Evolutionary conservation across 2,329 filamentous ascomycete genomes (phyloP), one percentile per base, ranked within the genome.

Genomic region (Acrodontium crateriforme): DNA sequence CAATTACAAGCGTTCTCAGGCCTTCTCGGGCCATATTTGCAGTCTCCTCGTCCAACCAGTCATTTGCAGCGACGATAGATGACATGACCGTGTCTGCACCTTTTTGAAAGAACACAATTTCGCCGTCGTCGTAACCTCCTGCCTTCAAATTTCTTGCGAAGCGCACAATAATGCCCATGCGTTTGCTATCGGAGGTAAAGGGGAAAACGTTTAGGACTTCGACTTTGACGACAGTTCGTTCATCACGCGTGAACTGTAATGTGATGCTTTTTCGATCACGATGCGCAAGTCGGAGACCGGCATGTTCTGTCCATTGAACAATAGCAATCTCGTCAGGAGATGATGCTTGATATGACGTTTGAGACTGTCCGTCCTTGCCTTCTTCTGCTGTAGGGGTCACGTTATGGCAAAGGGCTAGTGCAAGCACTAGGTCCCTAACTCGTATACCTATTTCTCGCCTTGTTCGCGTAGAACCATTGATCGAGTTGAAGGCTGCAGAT

Each of bases 11-110:
- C 1, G 89, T 98, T 32, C 89, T 77, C 27, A 98, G 63, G 20
- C 89, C 89, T 62, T 98, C 91, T 25, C 89, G 75, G 5, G 91
- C 91, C 91, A 98, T 98, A 52, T 98, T 98, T n/a, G 83, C 82
- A 0, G 89, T 95, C 54, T 98, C 89, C 54, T 98, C 89, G 42
- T 98, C 89, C 1, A 98, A 72, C 91, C 89, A 98, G 59, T 98
- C 89, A 48, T 95, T 98, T 11, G 85, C 74, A 6, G 79, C 82
- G 18, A 98, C 89, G 40, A 98, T 95, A 3, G 77, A 69, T n/a
- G 77, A 72, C 91, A 98, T 98, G 38, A 98, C 87, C 0, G 89
- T 95, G 52, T 98, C 91, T 3, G 89, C 91, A 36, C 89, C 89
- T 56, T 98, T 98, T 47, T 98, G 85, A 49, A 87, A 95, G 58